phyloP scores from a whole-genome alignment of 441 rosid species.

The Jatropha multifida region DNA sequence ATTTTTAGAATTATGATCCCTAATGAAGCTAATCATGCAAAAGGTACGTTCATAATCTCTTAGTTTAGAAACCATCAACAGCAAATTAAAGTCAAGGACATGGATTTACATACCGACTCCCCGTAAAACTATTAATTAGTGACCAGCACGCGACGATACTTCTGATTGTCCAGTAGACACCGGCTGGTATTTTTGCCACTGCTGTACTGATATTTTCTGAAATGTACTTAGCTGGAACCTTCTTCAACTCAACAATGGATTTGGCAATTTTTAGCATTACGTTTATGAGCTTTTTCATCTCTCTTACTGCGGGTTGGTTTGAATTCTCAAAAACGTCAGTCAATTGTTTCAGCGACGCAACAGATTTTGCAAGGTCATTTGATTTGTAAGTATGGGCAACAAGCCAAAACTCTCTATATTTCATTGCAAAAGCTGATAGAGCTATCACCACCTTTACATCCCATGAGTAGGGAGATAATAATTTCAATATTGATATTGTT shows the following conservation, averaged over 20 bases:
- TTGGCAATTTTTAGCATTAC: constrained; percentile 50
- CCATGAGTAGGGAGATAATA: constrained; percentile 55
- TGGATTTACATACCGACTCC: constrained; percentile 44
- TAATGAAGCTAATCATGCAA: not conserved
- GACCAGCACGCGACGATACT: constrained; percentile 55
- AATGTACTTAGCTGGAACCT: constrained; percentile 43
- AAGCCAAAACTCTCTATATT: constrained; percentile 67
- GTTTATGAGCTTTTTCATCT: constrained; percentile 41
- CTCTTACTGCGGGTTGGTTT: constrained; percentile 36
- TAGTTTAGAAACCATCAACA: not conserved
- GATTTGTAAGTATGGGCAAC: constrained; percentile 51
- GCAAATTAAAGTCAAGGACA: not conserved
- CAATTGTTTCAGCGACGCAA: constrained; percentile 68
- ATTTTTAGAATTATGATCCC: too few relatives aligned
- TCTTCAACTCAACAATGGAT: constrained; percentile 45
- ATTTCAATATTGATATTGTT: constrained; percentile 40
- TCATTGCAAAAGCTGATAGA: constrained; percentile 64
- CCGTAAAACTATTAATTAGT: constrained; percentile 51
- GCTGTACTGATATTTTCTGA: too few relatives aligned
- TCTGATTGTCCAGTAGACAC: constrained; percentile 70
- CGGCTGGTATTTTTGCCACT: constrained; percentile 47
- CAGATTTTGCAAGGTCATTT: constrained; percentile 59
- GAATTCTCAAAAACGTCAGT: constrained; percentile 44
- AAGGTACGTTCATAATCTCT: too few relatives aligned
- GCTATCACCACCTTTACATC: constrained; percentile 60